Evolutionary conservation across 371 early-diverging fungal species (phyloP).

Genomic region (Dinochytrium kinnereticum): DNA sequence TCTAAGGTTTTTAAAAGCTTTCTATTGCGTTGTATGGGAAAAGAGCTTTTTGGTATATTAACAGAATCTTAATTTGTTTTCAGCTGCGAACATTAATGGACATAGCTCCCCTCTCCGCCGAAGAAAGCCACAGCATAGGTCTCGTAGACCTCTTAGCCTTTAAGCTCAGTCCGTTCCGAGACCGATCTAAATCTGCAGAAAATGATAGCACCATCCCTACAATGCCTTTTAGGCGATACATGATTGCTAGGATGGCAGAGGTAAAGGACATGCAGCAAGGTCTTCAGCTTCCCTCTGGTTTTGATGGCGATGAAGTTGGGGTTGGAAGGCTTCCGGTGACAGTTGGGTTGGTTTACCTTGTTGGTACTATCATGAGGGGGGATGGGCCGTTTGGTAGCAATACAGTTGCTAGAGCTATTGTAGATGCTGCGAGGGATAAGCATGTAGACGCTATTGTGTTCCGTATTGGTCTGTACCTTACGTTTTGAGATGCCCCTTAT

Average conservation of each 20-base stretch:
- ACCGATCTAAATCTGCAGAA: not conserved
- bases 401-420: conserved; percentile 52
- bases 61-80: not conserved
- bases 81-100: conserved; percentile 31
- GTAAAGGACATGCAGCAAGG: not conserved
- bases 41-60: no score
- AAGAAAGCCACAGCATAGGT: conserved; percentile 31
- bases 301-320: not conserved
- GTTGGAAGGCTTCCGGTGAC: conserved; percentile 28
- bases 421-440: conserved; percentile 58
- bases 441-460: conserved; percentile 60
- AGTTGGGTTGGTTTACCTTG: conserved; percentile 63
- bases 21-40: no score
- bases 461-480: conserved; percentile 43
- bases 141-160: conserved; percentile 36
- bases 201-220: not conserved
- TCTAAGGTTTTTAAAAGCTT: no score
- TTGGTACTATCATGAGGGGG: conserved; percentile 58
- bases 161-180: conserved; percentile 23
- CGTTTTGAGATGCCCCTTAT: not conserved
- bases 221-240: not conserved
- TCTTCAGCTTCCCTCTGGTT: not conserved
- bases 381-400: conserved; percentile 55
- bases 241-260: not conserved
- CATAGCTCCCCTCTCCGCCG: conserved; percentile 34